A percentile compares a stretch with the other conserved stretches of the same genome.
Evolutionary conservation across 108 stramenopile species (phyloP).

Genomic region (Nitzschia inconspicua): DNA sequence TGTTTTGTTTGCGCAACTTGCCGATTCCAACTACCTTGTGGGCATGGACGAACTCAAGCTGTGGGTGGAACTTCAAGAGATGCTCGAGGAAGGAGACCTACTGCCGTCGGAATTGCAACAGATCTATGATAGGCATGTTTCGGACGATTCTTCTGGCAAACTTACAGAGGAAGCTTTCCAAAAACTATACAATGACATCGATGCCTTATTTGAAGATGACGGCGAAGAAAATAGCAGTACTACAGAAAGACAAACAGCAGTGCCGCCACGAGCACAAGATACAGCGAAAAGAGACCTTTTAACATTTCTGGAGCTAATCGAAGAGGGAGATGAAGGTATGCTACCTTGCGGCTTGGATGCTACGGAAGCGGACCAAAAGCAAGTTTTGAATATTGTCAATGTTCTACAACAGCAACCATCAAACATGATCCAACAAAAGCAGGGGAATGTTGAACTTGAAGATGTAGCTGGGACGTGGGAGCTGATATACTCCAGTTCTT

Average conservation of each 20-base stretch:
- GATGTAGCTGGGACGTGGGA: slow-evolving; percentile 77
- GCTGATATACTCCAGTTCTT: slow-evolving; percentile 73
- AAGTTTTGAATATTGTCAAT: slow-evolving; percentile 54
- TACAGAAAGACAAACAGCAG: not conserved
- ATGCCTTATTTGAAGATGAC: slow-evolving; percentile 69
- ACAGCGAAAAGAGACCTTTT: slow-evolving; percentile 22
- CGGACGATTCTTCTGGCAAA: slow-evolving; percentile 41
- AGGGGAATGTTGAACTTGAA: slow-evolving; percentile 24
- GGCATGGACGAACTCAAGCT: slow-evolving; percentile 49
- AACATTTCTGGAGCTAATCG: slow-evolving; percentile 33
- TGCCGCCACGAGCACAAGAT: not conserved
- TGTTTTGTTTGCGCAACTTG: slow-evolving; percentile 64
- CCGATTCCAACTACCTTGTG: slow-evolving; percentile 55
- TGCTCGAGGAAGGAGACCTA: slow-evolving; percentile 66
- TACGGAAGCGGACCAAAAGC: slow-evolving; percentile 58
- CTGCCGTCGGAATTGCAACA: slow-evolving; percentile 53
- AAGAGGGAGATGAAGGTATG: slow-evolving; percentile 39
- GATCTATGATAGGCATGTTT: slow-evolving; percentile 35
- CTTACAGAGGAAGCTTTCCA: slow-evolving; percentile 53
- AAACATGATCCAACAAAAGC: slow-evolving; percentile 36
- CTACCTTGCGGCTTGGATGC: slow-evolving; percentile 70
- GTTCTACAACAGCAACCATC: slow-evolving; percentile 52
- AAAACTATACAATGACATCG: slow-evolving; percentile 59
- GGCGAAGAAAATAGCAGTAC: not conserved
- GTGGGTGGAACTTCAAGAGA: slow-evolving; percentile 74